Percentiles rank a stretch among this genome's conserved stretches.
phyloP scores from a whole-genome alignment of 371 early-diverging fungal species.

The Syncephalastrum sp. region DNA sequence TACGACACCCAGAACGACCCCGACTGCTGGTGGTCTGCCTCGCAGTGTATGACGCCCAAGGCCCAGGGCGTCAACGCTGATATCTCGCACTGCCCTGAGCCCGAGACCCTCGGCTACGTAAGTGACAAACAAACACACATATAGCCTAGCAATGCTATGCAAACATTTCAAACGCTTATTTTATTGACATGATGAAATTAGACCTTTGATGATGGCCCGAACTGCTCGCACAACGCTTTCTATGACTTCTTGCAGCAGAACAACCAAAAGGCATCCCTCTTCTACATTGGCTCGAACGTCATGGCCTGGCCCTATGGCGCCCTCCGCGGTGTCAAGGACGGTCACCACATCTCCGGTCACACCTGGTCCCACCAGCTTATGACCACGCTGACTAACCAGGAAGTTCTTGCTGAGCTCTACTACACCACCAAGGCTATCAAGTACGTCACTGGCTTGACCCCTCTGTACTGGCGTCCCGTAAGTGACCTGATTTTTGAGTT shows the following conservation, averaged over 20 bases:
- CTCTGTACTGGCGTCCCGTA: slow-evolving; percentile 57
- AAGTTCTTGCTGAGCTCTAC: slow-evolving; percentile 60
- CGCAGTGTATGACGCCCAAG: slow-evolving; percentile 40
- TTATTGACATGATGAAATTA: slow-evolving; percentile 2
- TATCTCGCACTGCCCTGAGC: slow-evolving; percentile 39
- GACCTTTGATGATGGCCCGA: slow-evolving; percentile 52
- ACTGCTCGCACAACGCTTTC: slow-evolving; percentile 53
- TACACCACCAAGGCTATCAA: slow-evolving; percentile 54
- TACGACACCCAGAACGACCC: slow-evolving; percentile 31
- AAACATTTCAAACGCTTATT: background rate
- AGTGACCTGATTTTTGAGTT: slow-evolving; percentile 12
- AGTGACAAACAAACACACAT: background rate
- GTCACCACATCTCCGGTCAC: slow-evolving; percentile 52
- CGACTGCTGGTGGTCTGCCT: slow-evolving; percentile 50
- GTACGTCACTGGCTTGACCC: slow-evolving; percentile 51
- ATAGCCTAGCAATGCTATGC: background rate
- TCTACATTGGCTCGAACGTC: slow-evolving; percentile 51
- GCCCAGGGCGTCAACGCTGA: slow-evolving; percentile 32
- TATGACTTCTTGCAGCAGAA: slow-evolving; percentile 42
- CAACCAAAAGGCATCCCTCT: slow-evolving; percentile 41
- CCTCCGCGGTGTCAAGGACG: slow-evolving; percentile 51
- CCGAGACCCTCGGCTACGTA: slow-evolving; percentile 44
- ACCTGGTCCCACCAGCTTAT: slow-evolving; percentile 60
- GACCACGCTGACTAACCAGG: slow-evolving; percentile 52
- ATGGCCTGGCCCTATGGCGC: slow-evolving; percentile 51